Evolutionary conservation across 148 eudicot genomes (phyloP).

Genomic region (Pharnaceum exiguum): DNA sequence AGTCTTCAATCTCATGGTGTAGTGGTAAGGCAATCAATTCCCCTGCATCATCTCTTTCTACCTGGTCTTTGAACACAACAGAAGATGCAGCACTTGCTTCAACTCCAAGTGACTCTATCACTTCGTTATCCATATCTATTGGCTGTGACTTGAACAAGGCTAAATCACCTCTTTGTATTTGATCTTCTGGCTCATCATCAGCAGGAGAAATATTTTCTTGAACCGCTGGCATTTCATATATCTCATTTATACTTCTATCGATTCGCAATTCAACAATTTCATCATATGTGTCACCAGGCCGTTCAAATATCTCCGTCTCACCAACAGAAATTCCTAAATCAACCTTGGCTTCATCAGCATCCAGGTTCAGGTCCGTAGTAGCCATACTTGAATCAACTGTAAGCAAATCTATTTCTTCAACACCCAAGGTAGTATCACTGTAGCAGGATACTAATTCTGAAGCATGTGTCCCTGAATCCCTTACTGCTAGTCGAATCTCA

Average conservation of each 20-base stretch:
- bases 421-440: conserved; percentile 3
- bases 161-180: neutral
- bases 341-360: neutral
- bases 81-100: neutral
- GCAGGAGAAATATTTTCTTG: neutral
- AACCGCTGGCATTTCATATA: neutral
- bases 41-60: neutral
- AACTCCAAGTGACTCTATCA: no score
- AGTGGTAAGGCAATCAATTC: neutral
- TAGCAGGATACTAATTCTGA: neutral
- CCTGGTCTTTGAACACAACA: neutral
- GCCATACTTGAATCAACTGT: neutral
- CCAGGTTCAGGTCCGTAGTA: neutral
- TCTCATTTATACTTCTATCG: neutral
- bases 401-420: conserved; percentile 1
- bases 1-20: neutral
- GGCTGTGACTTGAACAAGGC: no score
- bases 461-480: neutral
- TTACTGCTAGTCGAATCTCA: neutral
- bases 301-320: neutral
- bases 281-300: neutral
- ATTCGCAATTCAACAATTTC: conserved; percentile 1
- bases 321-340: neutral
- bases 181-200: neutral
- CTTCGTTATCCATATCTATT: no score